Evolutionary conservation across 1,284 basidiomycete species (phyloP).

Genomic region (Cystobasidium sp.): DNA sequence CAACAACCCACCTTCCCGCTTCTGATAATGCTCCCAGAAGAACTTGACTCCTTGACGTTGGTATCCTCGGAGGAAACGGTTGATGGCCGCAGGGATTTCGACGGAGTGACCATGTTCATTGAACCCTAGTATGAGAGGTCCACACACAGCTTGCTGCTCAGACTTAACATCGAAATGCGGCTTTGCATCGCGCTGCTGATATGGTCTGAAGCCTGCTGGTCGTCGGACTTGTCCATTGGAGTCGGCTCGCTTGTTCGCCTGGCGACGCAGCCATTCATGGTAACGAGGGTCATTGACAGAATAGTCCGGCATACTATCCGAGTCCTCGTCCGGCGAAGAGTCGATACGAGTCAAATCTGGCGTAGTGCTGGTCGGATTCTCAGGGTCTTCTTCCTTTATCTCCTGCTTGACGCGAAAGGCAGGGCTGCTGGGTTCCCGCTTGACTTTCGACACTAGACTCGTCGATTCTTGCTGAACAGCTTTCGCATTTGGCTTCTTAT

Average conservation of each 20-base stretch:
- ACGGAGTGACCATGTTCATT: constrained; percentile 23
- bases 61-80: constrained; percentile 78
- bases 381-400: neutral
- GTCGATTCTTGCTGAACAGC: too few relatives aligned
- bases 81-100: constrained; percentile 69
- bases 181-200: constrained; percentile 20
- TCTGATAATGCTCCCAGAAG: constrained; percentile 69
- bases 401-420: neutral
- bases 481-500: too few relatives aligned
- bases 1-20: constrained; percentile 71
- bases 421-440: neutral
- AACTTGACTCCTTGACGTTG: constrained; percentile 80
- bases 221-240: neutral
- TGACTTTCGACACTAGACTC: neutral
- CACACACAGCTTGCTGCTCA: constrained; percentile 45
- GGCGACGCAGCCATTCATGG: constrained; percentile 1
- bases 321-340: neutral
- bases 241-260: constrained; percentile 9
- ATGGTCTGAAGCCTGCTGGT: constrained; percentile 15
- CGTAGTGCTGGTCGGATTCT: neutral
- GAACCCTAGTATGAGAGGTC: constrained; percentile 43
- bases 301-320: constrained; percentile 1
- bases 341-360: neutral
- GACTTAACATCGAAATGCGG: constrained; percentile 46
- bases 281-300: constrained; percentile 11